These are phyloP conservation scores for Neonectria faginata DNA, from an alignment of 2,329 filamentous ascomycete genomes.

Conservation along the genomic window DNA sequence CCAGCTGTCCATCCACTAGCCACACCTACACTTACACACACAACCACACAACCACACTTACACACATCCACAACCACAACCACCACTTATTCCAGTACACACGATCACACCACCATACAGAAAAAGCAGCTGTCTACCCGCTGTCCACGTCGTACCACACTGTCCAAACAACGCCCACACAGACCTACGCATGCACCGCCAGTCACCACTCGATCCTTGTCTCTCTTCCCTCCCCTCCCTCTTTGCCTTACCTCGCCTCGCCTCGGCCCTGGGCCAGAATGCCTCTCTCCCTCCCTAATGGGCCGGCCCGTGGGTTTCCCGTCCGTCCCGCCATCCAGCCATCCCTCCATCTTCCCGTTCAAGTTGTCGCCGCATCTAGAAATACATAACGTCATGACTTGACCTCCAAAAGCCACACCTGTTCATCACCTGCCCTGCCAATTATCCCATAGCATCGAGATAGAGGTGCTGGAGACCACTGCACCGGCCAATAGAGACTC, in stretches of 20 bases:
- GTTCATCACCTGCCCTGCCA: not conserved
- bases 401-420: not conserved
- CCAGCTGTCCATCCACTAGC: too few species aligned
- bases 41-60: too few species aligned
- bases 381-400: not conserved
- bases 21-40: too few species aligned
- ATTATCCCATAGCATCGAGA: not conserved
- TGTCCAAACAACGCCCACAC: not conserved
- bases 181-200: slow-evolving; percentile 11
- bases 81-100: not conserved
- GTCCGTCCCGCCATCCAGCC: slow-evolving; percentile 8
- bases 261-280: not conserved
- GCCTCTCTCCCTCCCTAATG: not conserved
- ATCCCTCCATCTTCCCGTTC: not conserved
- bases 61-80: not conserved
- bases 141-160: slow-evolving; percentile 15
- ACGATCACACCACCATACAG: not conserved
- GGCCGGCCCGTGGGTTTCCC: slow-evolving; percentile 26
- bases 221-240: not conserved
- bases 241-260: not conserved
- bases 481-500: slow-evolving; percentile 6
- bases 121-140: too few species aligned
- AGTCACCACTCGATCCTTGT: slow-evolving; percentile 4
- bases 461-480: not conserved
- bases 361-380: slow-evolving; percentile 7